Percentiles rank a stretch among this genome's conserved stretches.
These are phyloP conservation scores for Tuber indicum DNA, from an alignment of 495 filamentous ascomycete genomes.

Conservation along the genomic window DNA sequence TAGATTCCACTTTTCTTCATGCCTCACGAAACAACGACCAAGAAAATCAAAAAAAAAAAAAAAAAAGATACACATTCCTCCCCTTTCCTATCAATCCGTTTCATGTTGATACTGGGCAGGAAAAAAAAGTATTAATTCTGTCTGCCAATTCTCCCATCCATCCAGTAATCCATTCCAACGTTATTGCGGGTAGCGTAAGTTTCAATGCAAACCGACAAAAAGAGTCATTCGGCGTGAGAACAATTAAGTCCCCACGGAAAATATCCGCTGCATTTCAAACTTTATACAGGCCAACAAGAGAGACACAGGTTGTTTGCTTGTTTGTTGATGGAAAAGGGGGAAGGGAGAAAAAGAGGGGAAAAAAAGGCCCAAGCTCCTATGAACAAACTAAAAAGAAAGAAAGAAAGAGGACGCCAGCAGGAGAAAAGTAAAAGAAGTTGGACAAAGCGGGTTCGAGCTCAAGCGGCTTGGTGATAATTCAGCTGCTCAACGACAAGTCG, in stretches of 20 bases:
- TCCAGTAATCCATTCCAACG: background rate
- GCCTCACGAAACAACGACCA: background rate
- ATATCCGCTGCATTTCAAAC: conserved; percentile 6
- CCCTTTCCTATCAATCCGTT: background rate
- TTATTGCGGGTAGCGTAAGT: background rate
- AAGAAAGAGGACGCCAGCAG: conserved; percentile 4
- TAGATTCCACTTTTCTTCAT: background rate
- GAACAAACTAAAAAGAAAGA: conserved; percentile 6
- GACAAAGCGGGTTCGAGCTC: background rate
- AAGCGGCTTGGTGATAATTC: background rate
- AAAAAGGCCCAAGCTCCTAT: conserved; percentile 4
- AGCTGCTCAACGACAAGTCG: background rate
- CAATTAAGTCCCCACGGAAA: background rate
- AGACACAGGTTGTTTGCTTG: background rate
- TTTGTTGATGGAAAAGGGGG: conserved; percentile 2
- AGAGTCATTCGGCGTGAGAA: background rate
- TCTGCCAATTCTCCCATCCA: background rate
- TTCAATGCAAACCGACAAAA: background rate
- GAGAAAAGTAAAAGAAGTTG: background rate
- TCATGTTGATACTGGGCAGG: background rate
- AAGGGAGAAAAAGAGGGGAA: background rate
- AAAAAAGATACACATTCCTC: background rate
- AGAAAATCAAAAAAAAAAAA: background rate
- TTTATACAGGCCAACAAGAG: conserved; percentile 23
- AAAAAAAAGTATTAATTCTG: background rate